phyloP scores from a whole-genome alignment of 345 rosid genomes.

The Gossypium thurberi region DNA sequence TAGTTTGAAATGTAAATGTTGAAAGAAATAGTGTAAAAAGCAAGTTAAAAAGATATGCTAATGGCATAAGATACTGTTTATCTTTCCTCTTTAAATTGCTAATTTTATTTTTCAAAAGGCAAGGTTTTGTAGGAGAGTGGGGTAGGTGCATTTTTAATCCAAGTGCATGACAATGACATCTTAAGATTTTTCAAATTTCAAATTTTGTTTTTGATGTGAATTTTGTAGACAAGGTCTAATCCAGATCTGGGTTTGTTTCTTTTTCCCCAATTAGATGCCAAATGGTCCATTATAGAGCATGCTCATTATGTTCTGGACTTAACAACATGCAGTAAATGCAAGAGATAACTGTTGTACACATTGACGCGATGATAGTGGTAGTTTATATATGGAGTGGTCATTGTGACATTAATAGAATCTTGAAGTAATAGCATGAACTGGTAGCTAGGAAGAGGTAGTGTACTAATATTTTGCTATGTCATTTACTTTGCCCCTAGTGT shows the following conservation, averaged over 20 bases:
- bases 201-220: neutral
- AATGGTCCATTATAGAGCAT: neutral
- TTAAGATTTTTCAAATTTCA: neutral
- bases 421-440: neutral
- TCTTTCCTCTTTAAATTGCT: neutral
- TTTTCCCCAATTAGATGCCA: neutral
- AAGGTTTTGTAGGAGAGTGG: neutral
- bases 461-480: neutral
- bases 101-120: neutral
- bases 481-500: neutral
- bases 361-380: neutral
- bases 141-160: neutral
- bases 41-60: neutral
- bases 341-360: neutral
- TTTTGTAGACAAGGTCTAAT: slow-evolving; percentile 1
- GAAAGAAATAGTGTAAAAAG: neutral
- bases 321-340: neutral
- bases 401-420: neutral
- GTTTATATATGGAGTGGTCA: neutral
- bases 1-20: neutral
- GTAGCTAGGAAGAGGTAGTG: too few relatives aligned
- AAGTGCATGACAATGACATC: neutral
- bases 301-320: neutral
- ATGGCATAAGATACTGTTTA: neutral
- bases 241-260: slow-evolving; percentile 8